Percentiles rank a stretch among this genome's conserved stretches.
phyloP scores from a whole-genome alignment of 2,329 filamentous ascomycete species.

The Cercospora brassicicola region DNA sequence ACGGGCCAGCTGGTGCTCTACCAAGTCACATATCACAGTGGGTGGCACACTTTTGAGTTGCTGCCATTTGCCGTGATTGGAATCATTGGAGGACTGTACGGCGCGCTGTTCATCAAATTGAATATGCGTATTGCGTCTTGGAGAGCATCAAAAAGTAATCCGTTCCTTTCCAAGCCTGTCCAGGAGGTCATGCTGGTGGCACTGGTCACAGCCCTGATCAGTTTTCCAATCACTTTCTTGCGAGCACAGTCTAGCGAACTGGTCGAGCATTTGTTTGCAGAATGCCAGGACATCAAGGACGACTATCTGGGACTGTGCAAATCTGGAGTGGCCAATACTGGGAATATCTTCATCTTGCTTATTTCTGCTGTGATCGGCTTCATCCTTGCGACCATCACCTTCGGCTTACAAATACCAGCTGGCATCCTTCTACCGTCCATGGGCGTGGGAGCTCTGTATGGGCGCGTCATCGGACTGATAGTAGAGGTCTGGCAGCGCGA shows the following conservation, averaged over 20 bases:
- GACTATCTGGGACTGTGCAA: conserved; percentile 91
- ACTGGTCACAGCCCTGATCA: conserved; percentile 79
- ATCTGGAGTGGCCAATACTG: conserved; percentile 76
- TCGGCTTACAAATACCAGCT: conserved; percentile 89
- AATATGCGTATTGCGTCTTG: conserved; percentile 86
- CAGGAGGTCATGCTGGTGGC: conserved; percentile 78
- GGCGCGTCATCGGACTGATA: conserved; percentile 83
- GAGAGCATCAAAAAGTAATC: conserved; percentile 65
- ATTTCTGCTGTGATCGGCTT: conserved; percentile 82
- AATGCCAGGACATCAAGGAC: conserved; percentile 78
- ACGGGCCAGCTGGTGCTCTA: conserved; percentile 95
- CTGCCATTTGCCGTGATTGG: conserved; percentile 84
- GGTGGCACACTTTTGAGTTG: conserved; percentile 94
- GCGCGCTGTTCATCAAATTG: conserved; percentile 88
- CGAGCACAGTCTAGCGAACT: conserved; percentile 87
- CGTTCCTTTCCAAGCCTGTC: conserved; percentile 69
- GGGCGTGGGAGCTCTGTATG: conserved; percentile 88
- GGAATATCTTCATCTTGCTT: conserved; percentile 78
- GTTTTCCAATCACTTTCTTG: conserved; percentile 96
- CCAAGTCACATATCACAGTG: conserved; percentile 86
- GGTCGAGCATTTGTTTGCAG: conserved; percentile 86
- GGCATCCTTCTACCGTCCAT: conserved; percentile 95
- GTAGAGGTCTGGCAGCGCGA: conserved; percentile 84
- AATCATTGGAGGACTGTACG: conserved; percentile 87
- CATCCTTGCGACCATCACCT: conserved; percentile 81